Conservation (phyloP, 108 stramenopile species). For the Nitzschia sp. region DNA sequence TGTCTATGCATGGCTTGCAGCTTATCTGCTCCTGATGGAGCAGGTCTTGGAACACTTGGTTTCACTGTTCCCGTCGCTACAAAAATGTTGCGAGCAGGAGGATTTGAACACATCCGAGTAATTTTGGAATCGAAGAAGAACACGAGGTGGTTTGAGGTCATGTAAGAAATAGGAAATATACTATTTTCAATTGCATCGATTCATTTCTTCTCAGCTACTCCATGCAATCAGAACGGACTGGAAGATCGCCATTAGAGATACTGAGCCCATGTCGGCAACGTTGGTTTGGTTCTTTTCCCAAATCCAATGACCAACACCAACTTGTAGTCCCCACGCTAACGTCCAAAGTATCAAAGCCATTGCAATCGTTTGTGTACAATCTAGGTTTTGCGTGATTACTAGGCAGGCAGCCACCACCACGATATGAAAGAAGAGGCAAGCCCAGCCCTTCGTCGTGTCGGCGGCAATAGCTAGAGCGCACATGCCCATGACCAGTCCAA, state of each 20-base stretch:
- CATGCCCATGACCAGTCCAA: conserved; percentile 1
- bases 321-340: conserved; percentile 25
- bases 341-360: conserved; percentile 5
- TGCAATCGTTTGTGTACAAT: background rate
- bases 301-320: conserved; percentile 27
- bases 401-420: background rate
- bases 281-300: conserved; percentile 32
- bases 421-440: conserved; percentile 21
- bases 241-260: conserved; percentile 17
- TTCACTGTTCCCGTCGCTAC: conserved; percentile 20
- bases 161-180: background rate
- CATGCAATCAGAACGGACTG: conserved; percentile 34
- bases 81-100: conserved; percentile 22
- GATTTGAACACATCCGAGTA: conserved; percentile 9
- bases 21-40: conserved; percentile 20
- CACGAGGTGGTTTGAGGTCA: conserved; percentile 10
- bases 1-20: conserved; percentile 32
- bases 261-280: conserved; percentile 9
- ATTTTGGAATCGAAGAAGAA: conserved; percentile 17
- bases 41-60: conserved; percentile 29
- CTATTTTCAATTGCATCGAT: background rate
- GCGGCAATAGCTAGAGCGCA: background rate
- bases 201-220: conserved; percentile 14
- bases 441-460: background rate
- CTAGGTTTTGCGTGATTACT: background rate